Evolutionary conservation across 1,139 yeast species (phyloP), one percentile per base, ranked within the genome.

Genomic region (Scheffersomyces titani): DNA sequence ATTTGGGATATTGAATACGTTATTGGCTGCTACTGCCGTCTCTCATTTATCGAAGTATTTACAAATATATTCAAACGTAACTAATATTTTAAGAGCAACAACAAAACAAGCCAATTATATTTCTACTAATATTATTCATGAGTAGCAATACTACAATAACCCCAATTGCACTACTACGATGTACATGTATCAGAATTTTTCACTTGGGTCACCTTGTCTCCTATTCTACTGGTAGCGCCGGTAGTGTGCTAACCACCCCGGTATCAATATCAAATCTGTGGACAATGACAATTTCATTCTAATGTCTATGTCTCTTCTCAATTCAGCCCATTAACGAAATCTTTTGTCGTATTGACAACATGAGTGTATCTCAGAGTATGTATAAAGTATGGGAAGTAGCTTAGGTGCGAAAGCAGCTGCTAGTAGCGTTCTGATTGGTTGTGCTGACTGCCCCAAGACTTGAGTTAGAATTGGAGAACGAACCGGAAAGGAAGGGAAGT

Each of bases 331-430:
- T 13, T n/a, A 21, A 19, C 44, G 36, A 24, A 19, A 19, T 16
- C 30, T 21, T 19, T 21, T n/a, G 19, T 21, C 19, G 5, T 49
- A 20, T 46, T 47, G 48, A 40, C 30, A 59, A 48, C 44, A 71
- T 71, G 75, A 70, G 72, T 65, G 61, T 63, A 50, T 65, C 74
- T 51, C 72, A 62, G 70, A 58, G 75, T 71, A 71, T 56, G 75
- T 70, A 54, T 20, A 51, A 45, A n/a, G 19, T 5, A n/a, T 19
- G 16, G 49, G 22, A 22, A 19, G 20, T n/a, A 7, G 13, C 5
- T 2, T 19, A 13, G 24, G 22, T 19, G 49, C 24, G n/a, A 46
- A 6, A 46, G 18, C 9, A 19, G 49, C 24, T 4, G 40, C 16
- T 30, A 11, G 16, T 6, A 11, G 9, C 16, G 11, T 30, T 30